A percentile compares a stretch with the other conserved stretches of the same genome.
Conservation (phyloP, 129 eudicot species). For the Chrysanthemum lavandulifolium region DNA sequence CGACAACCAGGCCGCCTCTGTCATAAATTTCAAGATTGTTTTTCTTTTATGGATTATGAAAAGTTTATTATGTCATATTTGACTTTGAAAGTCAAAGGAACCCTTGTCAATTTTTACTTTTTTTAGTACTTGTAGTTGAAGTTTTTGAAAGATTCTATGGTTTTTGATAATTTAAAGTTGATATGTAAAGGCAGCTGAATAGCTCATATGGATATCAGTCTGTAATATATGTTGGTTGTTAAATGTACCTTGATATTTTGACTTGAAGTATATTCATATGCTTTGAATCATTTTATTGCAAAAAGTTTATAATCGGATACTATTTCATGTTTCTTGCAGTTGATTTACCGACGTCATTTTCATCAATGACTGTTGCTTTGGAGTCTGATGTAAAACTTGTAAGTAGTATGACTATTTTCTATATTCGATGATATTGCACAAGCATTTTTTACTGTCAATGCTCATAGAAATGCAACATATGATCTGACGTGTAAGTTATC, state of each 20-base stretch:
- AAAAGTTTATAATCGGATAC: constrained; percentile 3
- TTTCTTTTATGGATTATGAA: too few relatives aligned
- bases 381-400: constrained; percentile 74
- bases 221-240: neutral
- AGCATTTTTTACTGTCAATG: too few relatives aligned
- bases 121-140: neutral
- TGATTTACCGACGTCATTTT: constrained; percentile 83
- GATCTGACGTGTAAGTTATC: too few relatives aligned
- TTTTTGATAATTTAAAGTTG: neutral
- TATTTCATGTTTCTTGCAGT: constrained; percentile 52
- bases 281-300: too few relatives aligned
- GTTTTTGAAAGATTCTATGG: neutral
- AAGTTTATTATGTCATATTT: too few relatives aligned
- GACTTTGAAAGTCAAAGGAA: too few relatives aligned
- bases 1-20: too few relatives aligned
- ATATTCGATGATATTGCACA: too few relatives aligned
- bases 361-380: constrained; percentile 61
- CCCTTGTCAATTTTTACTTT: neutral
- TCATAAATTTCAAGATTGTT: too few relatives aligned
- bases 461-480: too few relatives aligned
- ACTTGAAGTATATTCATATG: neutral
- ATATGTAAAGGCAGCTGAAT: neutral
- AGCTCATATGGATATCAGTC: neutral
- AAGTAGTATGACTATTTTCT: too few relatives aligned
- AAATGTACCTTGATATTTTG: constrained; percentile 6